Conservation (phyloP, 768 basidiomycete species). For the Russula olivacea region DNA sequence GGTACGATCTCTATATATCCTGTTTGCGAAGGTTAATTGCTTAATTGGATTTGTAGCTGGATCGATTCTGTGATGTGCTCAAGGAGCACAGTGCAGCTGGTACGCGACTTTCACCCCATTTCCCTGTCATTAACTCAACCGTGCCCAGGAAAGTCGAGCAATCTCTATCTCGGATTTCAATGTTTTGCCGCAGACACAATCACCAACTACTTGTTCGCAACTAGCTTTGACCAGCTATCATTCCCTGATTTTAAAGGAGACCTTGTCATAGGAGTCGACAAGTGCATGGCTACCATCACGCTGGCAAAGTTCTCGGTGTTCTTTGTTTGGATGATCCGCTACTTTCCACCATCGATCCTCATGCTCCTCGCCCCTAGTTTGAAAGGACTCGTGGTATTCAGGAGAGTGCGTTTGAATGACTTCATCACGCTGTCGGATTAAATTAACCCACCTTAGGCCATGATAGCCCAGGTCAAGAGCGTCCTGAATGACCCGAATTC, state of each 20-base stretch:
- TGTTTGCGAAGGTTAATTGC: background rate
- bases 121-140: background rate
- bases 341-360: conserved; percentile 2
- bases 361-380: background rate
- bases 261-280: conserved; percentile 33
- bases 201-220: conserved; percentile 38
- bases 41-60: conserved; percentile 29
- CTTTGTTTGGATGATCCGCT: conserved; percentile 5
- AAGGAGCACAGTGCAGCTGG: conserved; percentile 7
- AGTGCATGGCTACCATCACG: conserved; percentile 29
- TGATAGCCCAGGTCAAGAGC: conserved; percentile 2
- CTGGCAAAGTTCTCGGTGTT: conserved; percentile 8
- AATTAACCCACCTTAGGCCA: background rate
- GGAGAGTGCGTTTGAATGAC: background rate
- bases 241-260: conserved; percentile 34
- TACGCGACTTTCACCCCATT: background rate
- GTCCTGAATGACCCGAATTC: conserved; percentile 1
- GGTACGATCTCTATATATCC: conserved; percentile 21
- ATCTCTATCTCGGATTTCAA: conserved; percentile 40
- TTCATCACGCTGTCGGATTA: background rate
- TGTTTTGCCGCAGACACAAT: conserved; percentile 42
- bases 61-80: conserved; percentile 29
- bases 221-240: conserved; percentile 33
- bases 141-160: conserved; percentile 25
- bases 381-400: background rate